Evolutionary conservation across 495 filamentous ascomycete genomes (phyloP).

Genomic region (Wilcoxina mikolae): DNA sequence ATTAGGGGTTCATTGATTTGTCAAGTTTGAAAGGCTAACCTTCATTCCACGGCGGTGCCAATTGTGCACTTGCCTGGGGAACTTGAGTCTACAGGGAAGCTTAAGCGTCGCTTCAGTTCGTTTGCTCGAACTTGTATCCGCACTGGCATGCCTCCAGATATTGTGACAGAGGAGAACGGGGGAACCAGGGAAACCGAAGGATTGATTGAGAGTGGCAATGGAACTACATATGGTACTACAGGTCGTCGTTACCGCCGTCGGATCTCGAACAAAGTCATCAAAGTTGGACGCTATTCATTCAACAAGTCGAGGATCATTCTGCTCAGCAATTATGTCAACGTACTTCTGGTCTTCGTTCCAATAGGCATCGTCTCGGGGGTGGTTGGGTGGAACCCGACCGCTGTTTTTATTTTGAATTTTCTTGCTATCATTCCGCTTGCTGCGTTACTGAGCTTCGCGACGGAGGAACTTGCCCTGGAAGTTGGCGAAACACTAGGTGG

Average conservation of each 20-base stretch:
- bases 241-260: not conserved
- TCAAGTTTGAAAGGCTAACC: not conserved
- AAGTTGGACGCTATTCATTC: constrained; percentile 24
- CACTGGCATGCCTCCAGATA: not conserved
- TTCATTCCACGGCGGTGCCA: not conserved
- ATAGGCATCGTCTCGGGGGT: constrained; percentile 68
- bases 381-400: constrained; percentile 55
- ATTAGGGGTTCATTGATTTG: too few species aligned
- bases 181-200: not conserved
- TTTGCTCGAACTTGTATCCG: not conserved
- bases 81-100: not conserved
- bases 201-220: too few species aligned
- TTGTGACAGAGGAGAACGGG: not conserved
- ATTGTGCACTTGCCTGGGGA: not conserved
- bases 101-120: not conserved
- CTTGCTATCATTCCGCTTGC: constrained; percentile 90
- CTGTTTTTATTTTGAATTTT: constrained; percentile 82
- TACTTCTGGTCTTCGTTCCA: constrained; percentile 79
- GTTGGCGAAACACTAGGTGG: constrained; percentile 85
- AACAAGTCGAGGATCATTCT: constrained; percentile 40
- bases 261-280: not conserved
- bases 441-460: constrained; percentile 84
- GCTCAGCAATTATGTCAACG: constrained; percentile 57
- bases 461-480: constrained; percentile 72
- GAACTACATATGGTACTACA: not conserved